A percentile compares a stretch with the other conserved stretches of the same genome.
Conservation (phyloP, 257 asterid species). For the Salvia miltiorrhiza region DNA sequence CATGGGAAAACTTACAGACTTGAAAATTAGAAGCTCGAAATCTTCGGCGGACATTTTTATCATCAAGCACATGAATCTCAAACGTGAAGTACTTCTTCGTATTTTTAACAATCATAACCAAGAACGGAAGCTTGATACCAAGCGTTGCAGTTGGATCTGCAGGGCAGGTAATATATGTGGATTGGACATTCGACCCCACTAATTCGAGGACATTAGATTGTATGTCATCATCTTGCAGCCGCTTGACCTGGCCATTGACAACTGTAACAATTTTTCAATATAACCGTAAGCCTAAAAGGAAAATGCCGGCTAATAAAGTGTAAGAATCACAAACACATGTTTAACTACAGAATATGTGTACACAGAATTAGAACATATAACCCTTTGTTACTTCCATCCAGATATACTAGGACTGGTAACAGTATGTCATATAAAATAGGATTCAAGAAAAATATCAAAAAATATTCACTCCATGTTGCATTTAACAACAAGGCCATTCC, state of each 20-base stretch:
- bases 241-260: slow-evolving; percentile 77
- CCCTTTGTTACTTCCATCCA: not conserved
- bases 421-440: not conserved
- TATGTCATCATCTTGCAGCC: slow-evolving; percentile 90
- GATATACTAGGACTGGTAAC: not conserved
- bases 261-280: slow-evolving; percentile 43
- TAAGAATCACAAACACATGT: not conserved
- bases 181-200: slow-evolving; percentile 80
- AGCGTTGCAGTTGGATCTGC: slow-evolving; percentile 95
- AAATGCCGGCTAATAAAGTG: not conserved
- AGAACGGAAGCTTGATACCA: slow-evolving; percentile 92
- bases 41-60: slow-evolving; percentile 91
- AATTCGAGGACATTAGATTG: slow-evolving; percentile 88
- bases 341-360: not conserved
- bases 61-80: slow-evolving; percentile 98
- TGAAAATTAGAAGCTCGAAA: slow-evolving; percentile 98
- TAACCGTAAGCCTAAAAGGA: not conserved
- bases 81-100: slow-evolving; percentile 90
- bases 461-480: not conserved
- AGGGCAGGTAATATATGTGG: slow-evolving; percentile 88
- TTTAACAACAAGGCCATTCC: not conserved
- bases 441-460: not conserved
- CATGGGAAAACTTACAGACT: slow-evolving; percentile 79
- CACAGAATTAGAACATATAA: not conserved
- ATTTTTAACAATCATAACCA: slow-evolving; percentile 84